A percentile compares a stretch with the other conserved stretches of the same genome.
Evolutionary conservation across 441 rosid genomes (phyloP).

Genomic region (Euphorbia neoarborescens): DNA sequence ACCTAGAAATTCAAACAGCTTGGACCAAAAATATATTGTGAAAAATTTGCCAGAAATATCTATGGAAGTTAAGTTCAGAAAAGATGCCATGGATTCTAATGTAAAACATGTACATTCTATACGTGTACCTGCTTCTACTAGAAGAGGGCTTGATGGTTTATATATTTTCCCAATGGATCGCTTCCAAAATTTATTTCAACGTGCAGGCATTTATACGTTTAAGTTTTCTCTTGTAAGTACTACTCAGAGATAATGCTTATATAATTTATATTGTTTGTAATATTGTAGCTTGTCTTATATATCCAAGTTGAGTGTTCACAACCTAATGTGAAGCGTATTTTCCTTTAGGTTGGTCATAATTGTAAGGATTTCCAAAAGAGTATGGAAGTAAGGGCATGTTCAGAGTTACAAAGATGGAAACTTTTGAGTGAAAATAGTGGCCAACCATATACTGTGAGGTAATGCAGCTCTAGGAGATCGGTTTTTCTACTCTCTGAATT

Average conservation of each 20-base stretch:
- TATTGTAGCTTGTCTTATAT: not conserved
- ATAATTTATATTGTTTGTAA: constrained; percentile 2
- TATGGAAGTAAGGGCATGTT: constrained; percentile 40
- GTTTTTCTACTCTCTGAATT: not conserved
- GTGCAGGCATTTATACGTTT: constrained; percentile 49
- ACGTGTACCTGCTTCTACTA: constrained; percentile 29
- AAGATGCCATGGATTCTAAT: constrained; percentile 12
- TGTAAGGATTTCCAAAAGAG: constrained; percentile 32
- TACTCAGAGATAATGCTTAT: not conserved
- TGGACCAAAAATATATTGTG: constrained; percentile 51
- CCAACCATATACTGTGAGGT: constrained; percentile 29
- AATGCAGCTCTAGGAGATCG: constrained; percentile 6
- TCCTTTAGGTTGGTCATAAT: constrained; percentile 30
- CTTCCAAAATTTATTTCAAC: constrained; percentile 30
- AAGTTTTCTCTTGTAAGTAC: constrained; percentile 44
- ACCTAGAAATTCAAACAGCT: constrained; percentile 28
- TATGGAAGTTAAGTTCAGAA: constrained; percentile 34
- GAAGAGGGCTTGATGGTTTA: constrained; percentile 41
- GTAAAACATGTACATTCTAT: constrained; percentile 21
- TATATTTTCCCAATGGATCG: constrained; percentile 42
- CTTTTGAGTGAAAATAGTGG: constrained; percentile 22
- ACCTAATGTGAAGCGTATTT: constrained; percentile 11
- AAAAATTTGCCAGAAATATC: constrained; percentile 39
- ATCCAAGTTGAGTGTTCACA: constrained; percentile 6
- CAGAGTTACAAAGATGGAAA: constrained; percentile 38